Evolutionary conservation across 176 grass and related monocot species (phyloP), one percentile per base, ranked within the genome.

Genomic region (Avena sativa): DNA sequence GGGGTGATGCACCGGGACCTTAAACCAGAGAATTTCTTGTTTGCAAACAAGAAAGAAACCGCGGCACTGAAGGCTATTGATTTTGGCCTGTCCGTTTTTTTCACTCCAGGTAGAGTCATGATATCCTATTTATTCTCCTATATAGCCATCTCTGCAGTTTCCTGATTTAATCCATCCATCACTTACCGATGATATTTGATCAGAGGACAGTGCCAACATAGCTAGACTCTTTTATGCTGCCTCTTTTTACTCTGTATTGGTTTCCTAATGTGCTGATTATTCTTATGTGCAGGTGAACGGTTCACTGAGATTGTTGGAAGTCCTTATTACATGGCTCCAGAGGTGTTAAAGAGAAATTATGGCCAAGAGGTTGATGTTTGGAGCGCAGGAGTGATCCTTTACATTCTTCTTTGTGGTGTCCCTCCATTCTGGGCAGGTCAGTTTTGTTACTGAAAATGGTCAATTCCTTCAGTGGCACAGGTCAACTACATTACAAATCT

Each of bases 281-380:
- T 93, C 61, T 83, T 81, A 56, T 81, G 3, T 78, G 70, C 69
- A 99, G 97, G 94, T 0, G 94, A 99, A 62, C 90, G 91, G 47
- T 99, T 99, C 89, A 92, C 84, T 64, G 97, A 99, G 88, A 99
- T 99, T 90, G 97, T 99, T 43, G 97, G 97, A 82, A 99, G 97
- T 70, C 97, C 97, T 82, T 99, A 99, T 93, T 99, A 99, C 91
- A 99, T 99, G 97, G 97, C 97, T 86, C 97, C 97, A 23, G 97
- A 99, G 83, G 94, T 99, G 63, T 80, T 99, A 26, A 99, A 94
- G 85, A 94, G 97, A 90, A 92, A 94, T 76, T 99, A 99, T 26
- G 97, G 97, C 38, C 97, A 92, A 3, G 94, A 99, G 85, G 87
- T 99, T 53, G 97, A 99, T 90, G 94, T 99, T 81, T 99, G 97